Evolutionary conservation across 1,284 basidiomycete genomes (phyloP), one percentile per base, ranked within the genome.

Genomic region (Volvariella volvacea): DNA sequence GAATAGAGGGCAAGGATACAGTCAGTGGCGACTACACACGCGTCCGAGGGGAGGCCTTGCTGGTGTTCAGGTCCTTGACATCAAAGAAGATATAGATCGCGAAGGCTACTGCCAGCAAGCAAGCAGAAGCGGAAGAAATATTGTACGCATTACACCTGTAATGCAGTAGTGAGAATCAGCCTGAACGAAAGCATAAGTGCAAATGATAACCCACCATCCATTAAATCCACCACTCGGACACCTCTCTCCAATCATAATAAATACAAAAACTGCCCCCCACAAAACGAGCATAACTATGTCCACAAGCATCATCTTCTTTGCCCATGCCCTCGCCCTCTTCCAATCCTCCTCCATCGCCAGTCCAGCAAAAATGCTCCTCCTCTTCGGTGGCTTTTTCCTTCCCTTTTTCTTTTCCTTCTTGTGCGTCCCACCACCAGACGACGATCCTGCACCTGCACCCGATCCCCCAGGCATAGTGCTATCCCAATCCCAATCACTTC

Each of bases 81-180:
- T 76, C 78, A 56, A 83, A 83, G 58, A 79, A 83, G 31, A 70
- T 59, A 52, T 71, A 77, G 22, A 80, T 52, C 3, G 67, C 70
- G 52, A 80, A 86, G 1, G 70, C 56, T 37, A 83, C 51, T 43
- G 65, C 69, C 6, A 83, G 59, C 33, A 86, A 51, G 55, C 74
- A 82, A 2, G 79, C 70, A 21, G 73, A 68, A 9, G 82, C 81
- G 1, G 74, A 70, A 4, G 79, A 81, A 10, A 77, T 63, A 53
- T 83, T 84, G 57, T 81, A 86, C 3, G 76, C 78, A 52, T 78
- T 78, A 58, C 82, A 85, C 80, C 80, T 83, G 50, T 22, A 48
- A 19, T 2, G 25, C 17, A 19, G 10, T 21, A 19, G 28, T 15
- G n/a, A 40, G 20, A 39, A 36, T 20, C 22, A 21, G 28, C 42